Base-by-base conservation (phyloP, 805 yeast genomes). In the Hanseniaspora guilliermondii region DNA sequence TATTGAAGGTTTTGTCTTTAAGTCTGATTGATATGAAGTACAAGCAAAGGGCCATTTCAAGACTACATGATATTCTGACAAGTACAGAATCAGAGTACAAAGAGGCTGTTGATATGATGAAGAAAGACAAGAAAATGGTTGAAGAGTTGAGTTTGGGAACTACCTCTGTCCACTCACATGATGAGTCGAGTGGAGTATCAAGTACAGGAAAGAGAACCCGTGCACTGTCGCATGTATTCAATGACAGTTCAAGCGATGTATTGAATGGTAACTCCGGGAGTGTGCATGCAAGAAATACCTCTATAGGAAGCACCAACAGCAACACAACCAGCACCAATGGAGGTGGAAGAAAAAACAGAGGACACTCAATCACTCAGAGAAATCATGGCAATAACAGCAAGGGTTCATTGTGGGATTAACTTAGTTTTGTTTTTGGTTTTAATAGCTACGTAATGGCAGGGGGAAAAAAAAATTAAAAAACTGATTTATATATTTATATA, bases 121-220 rank as follows among this genome's bases (percentile, higher is more conserved):
- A 85, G 64, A 85, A 84, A 36, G 86, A 87, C 68, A 85, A 86
- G 64, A 80, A 95, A 59, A 72, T 93, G 56, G 77, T 89, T 76
- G 97, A 91, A 60, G 97, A 91, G 67, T 91, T 88, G 58, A 97
- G 97, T 3, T 70, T 89, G 50, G 69, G 66, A 47, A 48, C 47
- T 17, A 24, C 56, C 3, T 27, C 47, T 6, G 33, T 32, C 9
- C 32, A 12, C 17, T 12, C 39, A 2, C 25, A 44, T 45, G 55
- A 53, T n/a, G 49, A 45, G 2, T 38, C 38, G 2, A 32, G 42
- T 37, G 17, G 24, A 17, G 12, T 21, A 12, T 8, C 41, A 19
- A 38, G 22, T 16, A 17, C 41, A 11, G n/a, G 21, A 39, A 50
- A 44, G 30, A 39, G 49, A 44, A 44, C 6, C 19, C 30, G 49